phyloP scores from a whole-genome alignment of 164 flowering plant species.

The Tinospora cordifolia region DNA sequence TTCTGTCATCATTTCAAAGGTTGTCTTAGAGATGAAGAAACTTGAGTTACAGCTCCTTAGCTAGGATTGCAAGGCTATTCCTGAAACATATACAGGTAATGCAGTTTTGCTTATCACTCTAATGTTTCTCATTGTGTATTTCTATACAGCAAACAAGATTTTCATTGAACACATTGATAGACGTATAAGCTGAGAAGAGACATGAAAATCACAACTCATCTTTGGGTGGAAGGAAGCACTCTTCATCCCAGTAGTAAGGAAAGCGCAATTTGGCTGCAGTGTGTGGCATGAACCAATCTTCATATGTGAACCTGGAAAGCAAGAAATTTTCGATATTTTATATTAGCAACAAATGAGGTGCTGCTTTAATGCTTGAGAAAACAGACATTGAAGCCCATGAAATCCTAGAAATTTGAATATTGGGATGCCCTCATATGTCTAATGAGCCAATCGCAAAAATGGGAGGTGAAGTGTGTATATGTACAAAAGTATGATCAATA shows the following conservation, averaged over 20 bases:
- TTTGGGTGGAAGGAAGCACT: slow-evolving; percentile 48
- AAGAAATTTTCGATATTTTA: background rate
- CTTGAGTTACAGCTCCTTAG: too few relatives aligned
- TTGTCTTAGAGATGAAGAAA: too few relatives aligned
- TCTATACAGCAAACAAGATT: too few relatives aligned
- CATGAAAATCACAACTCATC: slow-evolving; percentile 55
- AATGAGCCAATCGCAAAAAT: too few relatives aligned
- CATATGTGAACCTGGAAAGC: slow-evolving; percentile 62
- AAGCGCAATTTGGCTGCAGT: slow-evolving; percentile 71
- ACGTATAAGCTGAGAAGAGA: background rate
- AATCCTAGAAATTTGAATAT: background rate
- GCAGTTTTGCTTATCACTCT: too few relatives aligned
- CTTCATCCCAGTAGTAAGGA: slow-evolving; percentile 89
- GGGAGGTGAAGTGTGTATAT: too few relatives aligned
- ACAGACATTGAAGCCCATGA: background rate
- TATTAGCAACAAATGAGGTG: background rate
- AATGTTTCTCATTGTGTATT: too few relatives aligned
- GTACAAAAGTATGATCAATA: too few relatives aligned
- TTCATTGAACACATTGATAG: too few relatives aligned
- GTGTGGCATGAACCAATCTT: slow-evolving; percentile 90
- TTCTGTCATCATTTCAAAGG: too few relatives aligned
- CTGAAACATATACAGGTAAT: too few relatives aligned
- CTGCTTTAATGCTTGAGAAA: background rate
- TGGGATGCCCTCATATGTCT: background rate
- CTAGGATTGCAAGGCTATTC: too few relatives aligned